Base-by-base conservation (phyloP, 306 rosid species). In the Dalbergia oliveri region DNA sequence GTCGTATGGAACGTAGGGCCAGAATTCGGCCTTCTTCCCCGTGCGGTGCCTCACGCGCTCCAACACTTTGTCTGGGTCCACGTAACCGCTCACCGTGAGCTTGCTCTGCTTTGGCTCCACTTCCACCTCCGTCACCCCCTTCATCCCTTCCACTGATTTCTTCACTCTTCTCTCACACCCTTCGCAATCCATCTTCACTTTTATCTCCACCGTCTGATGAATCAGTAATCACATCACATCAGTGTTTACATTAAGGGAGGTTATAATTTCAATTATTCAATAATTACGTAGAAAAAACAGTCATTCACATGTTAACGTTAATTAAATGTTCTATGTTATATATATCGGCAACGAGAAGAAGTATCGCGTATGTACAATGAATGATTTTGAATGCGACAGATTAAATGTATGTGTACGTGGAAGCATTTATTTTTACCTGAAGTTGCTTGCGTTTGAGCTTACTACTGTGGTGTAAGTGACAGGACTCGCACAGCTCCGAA, bases 1-100 rank as follows among this genome's bases (percentile, higher is more conserved):
- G 78, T 89, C 92, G 91, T 91, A 91, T 0, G 97, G 92, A 6
- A 91, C 90, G 35, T 91, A 91, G 0, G 94, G 90, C 97, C 91
- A 88, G 34, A 87, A 57, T 79, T 88, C 91, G 3, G 87, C 94
- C 81, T 14, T 88, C 90, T 92, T 92, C 2, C 93, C 90, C 18
- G 97, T 92, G 41, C 91, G 90, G 82, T 86, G 85, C 2, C 87
- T 88, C 31, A 92, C 87, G 11, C 94, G 87, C 10, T 87, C 35
- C 63, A 92, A 75, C 61, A 92, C 92, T 79, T 81, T 81, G 5
- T 81, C 0, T 0, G 94, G 90, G 0, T 92, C 87, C 11, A 88
- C 88, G 68, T 68, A 84, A 1, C 94, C 94, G 14, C 49, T 50
- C 15, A 92, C 97, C 2, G 92, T 92, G 39, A 92, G 84, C 80